A percentile compares a stretch with the other conserved stretches of the same genome.
phyloP scores from a whole-genome alignment of 306 rosid species.

The Prunus mira region DNA sequence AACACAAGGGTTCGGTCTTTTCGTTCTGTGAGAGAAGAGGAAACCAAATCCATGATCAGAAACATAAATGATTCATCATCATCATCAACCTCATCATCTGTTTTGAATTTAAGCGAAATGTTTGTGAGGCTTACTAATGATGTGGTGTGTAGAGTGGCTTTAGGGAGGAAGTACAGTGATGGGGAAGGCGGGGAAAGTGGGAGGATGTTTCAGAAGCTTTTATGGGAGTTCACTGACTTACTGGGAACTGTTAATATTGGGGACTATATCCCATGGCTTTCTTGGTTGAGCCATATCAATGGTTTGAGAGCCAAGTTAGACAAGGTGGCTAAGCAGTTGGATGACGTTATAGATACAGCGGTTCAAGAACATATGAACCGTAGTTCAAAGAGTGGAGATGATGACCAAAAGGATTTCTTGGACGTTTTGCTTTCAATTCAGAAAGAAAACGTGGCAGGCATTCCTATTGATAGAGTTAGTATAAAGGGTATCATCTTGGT shows the following conservation, averaged over 20 bases:
- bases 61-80: conserved; percentile 20
- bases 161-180: conserved; percentile 49
- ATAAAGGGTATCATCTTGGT: conserved; percentile 50
- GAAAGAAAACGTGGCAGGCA: no score
- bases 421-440: no score
- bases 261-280: conserved; percentile 55
- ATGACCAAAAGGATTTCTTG: no score
- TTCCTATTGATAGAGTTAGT: not conserved
- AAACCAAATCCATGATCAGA: conserved; percentile 13
- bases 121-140: conserved; percentile 27
- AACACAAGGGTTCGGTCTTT: conserved; percentile 37
- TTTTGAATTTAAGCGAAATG: conserved; percentile 40
- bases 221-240: conserved; percentile 25
- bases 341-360: conserved; percentile 3
- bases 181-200: conserved; percentile 27
- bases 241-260: conserved; percentile 35
- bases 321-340: conserved; percentile 36
- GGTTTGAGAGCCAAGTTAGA: conserved; percentile 41
- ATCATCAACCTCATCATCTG: not conserved
- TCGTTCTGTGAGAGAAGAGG: conserved; percentile 27
- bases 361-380: no score
- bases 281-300: conserved; percentile 32
- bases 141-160: conserved; percentile 41
- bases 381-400: no score
- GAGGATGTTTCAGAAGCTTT: conserved; percentile 18